Conservation (phyloP, 352 stramenopile genomes). For the Salisapilia sapeloensis region DNA sequence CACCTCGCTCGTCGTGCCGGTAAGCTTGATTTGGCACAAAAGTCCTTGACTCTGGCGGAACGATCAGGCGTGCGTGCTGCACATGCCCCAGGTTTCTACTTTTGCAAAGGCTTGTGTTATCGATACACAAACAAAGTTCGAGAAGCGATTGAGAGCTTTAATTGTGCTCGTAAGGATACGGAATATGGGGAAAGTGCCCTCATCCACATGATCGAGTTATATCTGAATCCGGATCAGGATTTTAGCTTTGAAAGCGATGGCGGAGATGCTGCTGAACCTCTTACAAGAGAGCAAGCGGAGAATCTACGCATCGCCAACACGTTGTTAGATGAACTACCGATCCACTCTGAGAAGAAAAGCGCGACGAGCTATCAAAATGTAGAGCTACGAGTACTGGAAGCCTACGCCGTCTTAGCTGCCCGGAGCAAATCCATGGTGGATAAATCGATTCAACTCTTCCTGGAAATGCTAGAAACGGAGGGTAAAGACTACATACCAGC, state of each 20-base stretch:
- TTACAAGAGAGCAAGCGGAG: conserved; percentile 60
- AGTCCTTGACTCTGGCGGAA: conserved; percentile 77
- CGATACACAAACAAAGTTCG: conserved; percentile 83
- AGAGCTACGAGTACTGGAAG: conserved; percentile 72
- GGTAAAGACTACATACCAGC: conserved; percentile 83
- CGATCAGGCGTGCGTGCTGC: conserved; percentile 36
- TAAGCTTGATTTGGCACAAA: conserved; percentile 53
- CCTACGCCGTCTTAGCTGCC: conserved; percentile 69
- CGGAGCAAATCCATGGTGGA: conserved; percentile 75
- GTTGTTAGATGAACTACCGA: conserved; percentile 73
- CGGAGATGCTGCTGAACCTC: conserved; percentile 14
- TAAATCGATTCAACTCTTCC: conserved; percentile 80
- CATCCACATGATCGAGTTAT: conserved; percentile 90
- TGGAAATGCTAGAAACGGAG: conserved; percentile 78
- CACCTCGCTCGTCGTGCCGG: conserved; percentile 73
- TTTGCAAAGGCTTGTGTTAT: conserved; percentile 82
- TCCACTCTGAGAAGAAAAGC: conserved; percentile 23
- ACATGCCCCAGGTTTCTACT: conserved; percentile 75
- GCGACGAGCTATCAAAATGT: no score
- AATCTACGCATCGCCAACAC: conserved; percentile 80
- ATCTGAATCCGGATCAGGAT: conserved; percentile 87
- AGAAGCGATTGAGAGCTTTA: conserved; percentile 85
- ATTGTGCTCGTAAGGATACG: conserved; percentile 71
- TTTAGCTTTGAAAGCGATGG: conserved; percentile 73
- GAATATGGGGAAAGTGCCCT: conserved; percentile 80